Evolutionary conservation across 2,329 filamentous ascomycete species (phyloP).

Genomic region (Clarireedia paspali): DNA sequence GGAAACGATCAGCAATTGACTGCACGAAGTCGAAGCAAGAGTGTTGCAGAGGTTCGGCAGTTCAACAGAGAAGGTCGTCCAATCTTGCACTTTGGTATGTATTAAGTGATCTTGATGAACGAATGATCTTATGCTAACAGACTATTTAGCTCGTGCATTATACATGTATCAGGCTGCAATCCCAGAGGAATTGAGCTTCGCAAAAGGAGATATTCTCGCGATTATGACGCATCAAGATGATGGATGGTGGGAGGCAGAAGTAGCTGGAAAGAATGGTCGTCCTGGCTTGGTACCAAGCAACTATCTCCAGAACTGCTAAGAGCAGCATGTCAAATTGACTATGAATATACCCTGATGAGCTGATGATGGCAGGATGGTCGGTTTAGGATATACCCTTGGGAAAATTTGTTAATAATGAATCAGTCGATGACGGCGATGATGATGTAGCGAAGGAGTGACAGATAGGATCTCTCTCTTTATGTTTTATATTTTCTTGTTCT

Average conservation of each 20-base stretch:
- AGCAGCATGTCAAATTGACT: neutral
- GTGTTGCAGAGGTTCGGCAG: slow-evolving; percentile 72
- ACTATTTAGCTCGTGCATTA: slow-evolving; percentile 68
- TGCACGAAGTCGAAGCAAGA: slow-evolving; percentile 63
- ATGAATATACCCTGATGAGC: neutral
- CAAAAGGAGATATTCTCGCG: slow-evolving; percentile 85
- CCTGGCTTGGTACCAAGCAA: slow-evolving; percentile 61
- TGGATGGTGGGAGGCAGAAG: slow-evolving; percentile 98
- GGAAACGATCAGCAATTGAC: slow-evolving; percentile 29
- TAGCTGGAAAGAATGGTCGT: slow-evolving; percentile 59
- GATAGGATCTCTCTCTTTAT: neutral
- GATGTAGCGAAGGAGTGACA: neutral
- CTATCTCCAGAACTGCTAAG: slow-evolving; percentile 41
- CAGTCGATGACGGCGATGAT: neutral
- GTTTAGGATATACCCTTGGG: neutral
- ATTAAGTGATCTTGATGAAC: neutral
- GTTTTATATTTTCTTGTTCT: neutral
- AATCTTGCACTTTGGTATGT: slow-evolving; percentile 91
- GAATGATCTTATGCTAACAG: slow-evolving; percentile 17
- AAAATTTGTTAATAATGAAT: neutral
- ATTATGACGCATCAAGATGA: slow-evolving; percentile 90
- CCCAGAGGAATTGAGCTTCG: slow-evolving; percentile 86
- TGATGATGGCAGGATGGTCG: neutral
- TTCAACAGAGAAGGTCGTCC: slow-evolving; percentile 80
- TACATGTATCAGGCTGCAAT: slow-evolving; percentile 95